Percentiles rank a stretch among this genome's conserved stretches.
Evolutionary conservation across 192 early-diverging fungal genomes (phyloP).

Genomic region (Coemansia sp.): DNA sequence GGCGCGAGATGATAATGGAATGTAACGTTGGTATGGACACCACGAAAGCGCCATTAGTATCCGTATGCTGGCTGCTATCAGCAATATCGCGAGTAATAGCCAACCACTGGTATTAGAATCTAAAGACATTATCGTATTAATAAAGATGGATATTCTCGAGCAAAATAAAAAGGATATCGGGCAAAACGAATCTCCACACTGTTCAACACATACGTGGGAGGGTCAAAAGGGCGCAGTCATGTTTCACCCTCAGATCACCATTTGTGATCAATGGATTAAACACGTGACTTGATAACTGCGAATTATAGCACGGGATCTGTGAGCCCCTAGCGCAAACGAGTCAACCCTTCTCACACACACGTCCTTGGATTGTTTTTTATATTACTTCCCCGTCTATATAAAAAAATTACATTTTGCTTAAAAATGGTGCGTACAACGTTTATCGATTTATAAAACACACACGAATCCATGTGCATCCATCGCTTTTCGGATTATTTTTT

Average conservation of each 20-base stretch:
- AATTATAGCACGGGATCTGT: neutral
- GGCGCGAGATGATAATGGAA: constrained; percentile 22
- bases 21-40: constrained; percentile 7
- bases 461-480: constrained; percentile 17
- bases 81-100: constrained; percentile 24
- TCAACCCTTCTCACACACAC: constrained; percentile 5
- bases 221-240: neutral
- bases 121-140: constrained; percentile 8
- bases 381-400: constrained; percentile 2
- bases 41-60: constrained; percentile 21
- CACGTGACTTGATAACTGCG: neutral
- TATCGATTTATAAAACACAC: neutral
- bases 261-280: neutral
- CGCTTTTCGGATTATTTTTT: neutral
- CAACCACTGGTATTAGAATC: constrained; percentile 24
- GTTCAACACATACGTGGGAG: neutral
- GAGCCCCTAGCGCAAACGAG: neutral
- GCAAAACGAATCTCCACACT: neutral
- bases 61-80: constrained; percentile 1
- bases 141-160: neutral
- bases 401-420: constrained; percentile 14
- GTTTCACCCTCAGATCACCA: neutral
- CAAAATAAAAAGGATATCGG: neutral
- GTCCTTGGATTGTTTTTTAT: constrained; percentile 7
- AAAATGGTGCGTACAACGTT: constrained; percentile 29